Evolutionary conservation across 129 eudicot species (phyloP), one percentile per base, ranked within the genome.

Genomic region (Erigeron canadensis): DNA sequence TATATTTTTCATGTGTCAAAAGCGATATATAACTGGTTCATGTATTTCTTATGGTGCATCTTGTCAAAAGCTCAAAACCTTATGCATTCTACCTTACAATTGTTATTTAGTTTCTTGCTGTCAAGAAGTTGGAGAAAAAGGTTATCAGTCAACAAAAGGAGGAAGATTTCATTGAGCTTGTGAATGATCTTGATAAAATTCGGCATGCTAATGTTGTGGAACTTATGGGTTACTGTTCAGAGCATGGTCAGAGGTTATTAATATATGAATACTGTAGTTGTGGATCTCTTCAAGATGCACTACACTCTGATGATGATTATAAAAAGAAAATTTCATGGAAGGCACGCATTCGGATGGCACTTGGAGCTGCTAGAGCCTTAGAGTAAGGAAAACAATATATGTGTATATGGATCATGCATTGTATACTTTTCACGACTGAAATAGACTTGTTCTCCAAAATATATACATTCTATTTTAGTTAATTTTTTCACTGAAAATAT

Each of bases 301-400:
- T 95, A 44, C 97, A 95, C 72, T 76, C 89, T 5, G 97, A 95
- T 62, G 96, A 95, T 70, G 97, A 87, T 38, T 86, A 80, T 60
- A 90, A 83, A 80, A 86, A 85, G 59, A 76, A 86, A 22, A 77
- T 95, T 44, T 81, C 91, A n/a, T 95, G 99, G 99, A 90, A 81
- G 70, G 71, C 82, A 41, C 99, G 99, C 66, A 82, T 90, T 13
- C 84, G 90, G 51, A 95, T 95, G 94, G 97, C 97, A 43, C 96
- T 95, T 79, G 99, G 97, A 81, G 97, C 96, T 80, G 99, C 99
- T 71, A 82, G 97, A 81, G 99, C 97, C 66, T 77, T 95, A 75
- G 97, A 95, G 99, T 95, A 88, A 80, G 97, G 38, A 43, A 11
- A 23, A 11, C 10, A 12, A 7, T 45, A 21, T 19, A 21, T 19